phyloP scores from a whole-genome alignment of 2,329 filamentous ascomycete genomes.

The Peltaster fructicola region DNA sequence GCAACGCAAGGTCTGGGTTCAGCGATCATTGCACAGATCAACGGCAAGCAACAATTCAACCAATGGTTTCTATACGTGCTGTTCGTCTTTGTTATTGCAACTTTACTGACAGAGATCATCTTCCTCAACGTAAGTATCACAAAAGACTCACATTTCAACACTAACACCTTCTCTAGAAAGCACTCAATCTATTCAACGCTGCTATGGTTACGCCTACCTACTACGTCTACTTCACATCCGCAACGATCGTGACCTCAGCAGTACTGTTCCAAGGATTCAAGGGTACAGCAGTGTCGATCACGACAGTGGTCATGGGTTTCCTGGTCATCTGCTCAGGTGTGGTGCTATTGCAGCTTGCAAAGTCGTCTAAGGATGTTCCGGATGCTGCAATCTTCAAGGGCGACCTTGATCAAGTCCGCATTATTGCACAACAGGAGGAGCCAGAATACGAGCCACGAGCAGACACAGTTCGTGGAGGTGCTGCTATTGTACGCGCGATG shows the following conservation, averaged over 20 bases:
- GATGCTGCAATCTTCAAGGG: conserved; percentile 83
- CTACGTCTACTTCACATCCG: conserved; percentile 94
- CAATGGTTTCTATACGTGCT: conserved; percentile 94
- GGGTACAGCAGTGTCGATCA: conserved; percentile 60
- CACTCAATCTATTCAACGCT: conserved; percentile 89
- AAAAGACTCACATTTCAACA: not conserved
- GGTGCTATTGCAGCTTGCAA: conserved; percentile 84
- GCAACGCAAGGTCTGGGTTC: conserved; percentile 84
- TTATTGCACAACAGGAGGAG: conserved; percentile 86
- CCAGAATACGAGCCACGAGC: conserved; percentile 94
- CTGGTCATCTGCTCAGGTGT: conserved; percentile 86
- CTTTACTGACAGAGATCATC: conserved; percentile 81
- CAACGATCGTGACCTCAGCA: conserved; percentile 84
- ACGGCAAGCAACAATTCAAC: conserved; percentile 76
- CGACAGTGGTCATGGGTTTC: conserved; percentile 85
- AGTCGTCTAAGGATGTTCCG: conserved; percentile 92
- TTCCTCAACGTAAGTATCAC: conserved; percentile 70
- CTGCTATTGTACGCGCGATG: conserved; percentile 69
- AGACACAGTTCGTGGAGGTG: conserved; percentile 82
- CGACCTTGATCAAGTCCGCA: conserved; percentile 85
- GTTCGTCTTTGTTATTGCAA: conserved; percentile 76
- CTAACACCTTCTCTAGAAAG: conserved; percentile 53
- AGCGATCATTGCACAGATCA: conserved; percentile 73
- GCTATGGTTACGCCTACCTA: conserved; percentile 95
- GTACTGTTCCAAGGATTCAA: conserved; percentile 90